A percentile compares a stretch with the other conserved stretches of the same genome.
phyloP scores from a whole-genome alignment of 352 stramenopile genomes.

The Globisporangium irregulare region DNA sequence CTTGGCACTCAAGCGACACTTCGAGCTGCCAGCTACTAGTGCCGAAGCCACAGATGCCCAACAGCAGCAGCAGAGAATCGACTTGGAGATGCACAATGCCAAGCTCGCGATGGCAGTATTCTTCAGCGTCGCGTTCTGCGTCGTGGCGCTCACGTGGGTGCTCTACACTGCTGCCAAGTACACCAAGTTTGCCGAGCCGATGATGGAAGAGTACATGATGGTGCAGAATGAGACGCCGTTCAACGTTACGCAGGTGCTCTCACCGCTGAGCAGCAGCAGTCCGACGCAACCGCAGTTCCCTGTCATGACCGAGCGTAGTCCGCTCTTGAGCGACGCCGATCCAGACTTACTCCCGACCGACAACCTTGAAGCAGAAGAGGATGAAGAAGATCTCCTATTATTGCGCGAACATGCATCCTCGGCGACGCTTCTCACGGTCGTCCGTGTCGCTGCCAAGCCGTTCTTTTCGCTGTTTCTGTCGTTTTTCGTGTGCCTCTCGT shows the following conservation, averaged over 20 bases:
- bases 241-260: slow-evolving; percentile 35
- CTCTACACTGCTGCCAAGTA: slow-evolving; percentile 47
- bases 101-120: slow-evolving; percentile 63
- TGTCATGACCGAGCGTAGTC: slow-evolving; percentile 38
- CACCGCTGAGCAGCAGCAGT: slow-evolving; percentile 43
- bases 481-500: slow-evolving; percentile 75
- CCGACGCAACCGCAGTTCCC: slow-evolving; percentile 19
- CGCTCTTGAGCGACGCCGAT: slow-evolving; percentile 25
- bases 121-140: slow-evolving; percentile 57
- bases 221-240: slow-evolving; percentile 67
- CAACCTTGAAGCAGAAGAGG: slow-evolving; percentile 10
- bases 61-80: slow-evolving; percentile 8
- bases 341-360: slow-evolving; percentile 11
- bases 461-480: slow-evolving; percentile 79
- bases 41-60: neutral
- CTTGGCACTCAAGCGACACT: slow-evolving; percentile 55
- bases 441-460: slow-evolving; percentile 61
- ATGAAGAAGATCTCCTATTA: slow-evolving; percentile 37
- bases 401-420: slow-evolving; percentile 37
- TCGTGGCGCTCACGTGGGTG: slow-evolving; percentile 51
- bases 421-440: slow-evolving; percentile 52
- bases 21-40: slow-evolving; percentile 17
- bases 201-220: slow-evolving; percentile 64
- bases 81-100: slow-evolving; percentile 8
- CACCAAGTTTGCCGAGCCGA: slow-evolving; percentile 58